These are phyloP conservation scores for Nemania sp. DNA, from an alignment of 2,329 filamentous ascomycete genomes.

Conservation along the genomic window DNA sequence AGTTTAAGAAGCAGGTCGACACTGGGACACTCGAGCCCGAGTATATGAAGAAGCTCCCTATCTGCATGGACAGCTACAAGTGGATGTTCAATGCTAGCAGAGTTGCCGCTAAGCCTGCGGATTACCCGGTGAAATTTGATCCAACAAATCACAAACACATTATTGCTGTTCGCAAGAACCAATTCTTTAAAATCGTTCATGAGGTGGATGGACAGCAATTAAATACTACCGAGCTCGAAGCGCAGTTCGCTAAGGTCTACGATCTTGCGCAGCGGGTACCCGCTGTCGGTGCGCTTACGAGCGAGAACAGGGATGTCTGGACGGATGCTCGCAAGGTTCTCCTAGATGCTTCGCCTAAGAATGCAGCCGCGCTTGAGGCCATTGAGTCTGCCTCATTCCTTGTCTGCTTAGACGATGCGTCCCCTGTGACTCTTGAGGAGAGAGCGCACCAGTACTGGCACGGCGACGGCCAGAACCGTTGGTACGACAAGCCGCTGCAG, in stretches of 20 bases:
- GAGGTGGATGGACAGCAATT: conserved; percentile 86
- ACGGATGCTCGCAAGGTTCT: conserved; percentile 83
- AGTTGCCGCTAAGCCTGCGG: conserved; percentile 83
- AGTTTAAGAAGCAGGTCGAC: conserved; percentile 96
- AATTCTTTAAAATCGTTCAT: conserved; percentile 92
- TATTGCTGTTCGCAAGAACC: conserved; percentile 91
- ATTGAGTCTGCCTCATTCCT: conserved; percentile 93
- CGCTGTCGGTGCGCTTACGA: conserved; percentile 85
- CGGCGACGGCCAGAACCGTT: conserved; percentile 93
- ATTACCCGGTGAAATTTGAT: conserved; percentile 85
- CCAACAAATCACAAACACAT: conserved; percentile 85
- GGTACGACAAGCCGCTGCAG: conserved; percentile 98
- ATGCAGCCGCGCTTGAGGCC: conserved; percentile 79
- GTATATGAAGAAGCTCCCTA: conserved; percentile 97
- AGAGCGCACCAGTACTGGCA: conserved; percentile 98
- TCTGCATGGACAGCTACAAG: conserved; percentile 98
- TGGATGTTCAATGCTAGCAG: conserved; percentile 98
- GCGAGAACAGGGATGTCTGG: conserved; percentile 94
- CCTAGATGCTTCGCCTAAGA: conserved; percentile 79
- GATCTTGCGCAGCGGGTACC: conserved; percentile 77
- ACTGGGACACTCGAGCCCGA: conserved; percentile 87
- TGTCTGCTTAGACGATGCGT: conserved; percentile 91
- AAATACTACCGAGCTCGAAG: conserved; percentile 88
- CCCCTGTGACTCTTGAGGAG: conserved; percentile 93
- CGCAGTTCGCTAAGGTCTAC: conserved; percentile 88